Evolutionary conservation across 768 basidiomycete species (phyloP), one percentile per base, ranked within the genome.

Genomic region (Pleurotus citrinopileatus): DNA sequence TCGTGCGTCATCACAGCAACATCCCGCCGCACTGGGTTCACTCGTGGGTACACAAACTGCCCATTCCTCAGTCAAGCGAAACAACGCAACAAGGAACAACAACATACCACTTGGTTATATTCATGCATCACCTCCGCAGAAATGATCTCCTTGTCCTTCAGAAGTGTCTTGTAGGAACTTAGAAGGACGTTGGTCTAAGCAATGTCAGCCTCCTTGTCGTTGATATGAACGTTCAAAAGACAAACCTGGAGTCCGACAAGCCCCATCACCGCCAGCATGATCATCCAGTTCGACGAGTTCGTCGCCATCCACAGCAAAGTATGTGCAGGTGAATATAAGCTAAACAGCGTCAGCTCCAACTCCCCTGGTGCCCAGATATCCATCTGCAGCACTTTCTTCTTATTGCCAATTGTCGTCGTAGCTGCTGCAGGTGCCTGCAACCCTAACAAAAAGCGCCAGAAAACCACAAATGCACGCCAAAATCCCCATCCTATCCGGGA

Each of bases 1-100:
- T 94, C 77, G 66, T 91, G 84, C 2, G 91, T 94, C 90, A 91
- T 91, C 23, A 91, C 87, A 3, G 86, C 84, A 1, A 82, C 89
- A 59, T 94, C 91, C 55, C 75, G 81, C 26, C 87, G 81, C 19
- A 93, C 74, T 5, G 87, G 87, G 61, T 89, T 86, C 56, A 91
- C 67, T 56, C 85, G 81, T n/a, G 91, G 92, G 60, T 87, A 82
- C 2, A 94, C 91, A 64, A 91, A 94, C 90, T 94, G 26, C 17
- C 53, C n/a, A n/a, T n/a, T n/a, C n/a, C n/a, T n/a, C n/a, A 29
- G 23, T 9, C 42, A 13, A 51, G 29, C 60, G 20, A 56, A 38
- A n/a, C 17, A 27, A 6, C 29, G 12, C 27, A 13, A 3, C 13
- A 43, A 51, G 26, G 10, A 9, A 15, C 17, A 1, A 27, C 36